phyloP scores from a whole-genome alignment of 2,329 filamentous ascomycete species.

The Phoma sp. region DNA sequence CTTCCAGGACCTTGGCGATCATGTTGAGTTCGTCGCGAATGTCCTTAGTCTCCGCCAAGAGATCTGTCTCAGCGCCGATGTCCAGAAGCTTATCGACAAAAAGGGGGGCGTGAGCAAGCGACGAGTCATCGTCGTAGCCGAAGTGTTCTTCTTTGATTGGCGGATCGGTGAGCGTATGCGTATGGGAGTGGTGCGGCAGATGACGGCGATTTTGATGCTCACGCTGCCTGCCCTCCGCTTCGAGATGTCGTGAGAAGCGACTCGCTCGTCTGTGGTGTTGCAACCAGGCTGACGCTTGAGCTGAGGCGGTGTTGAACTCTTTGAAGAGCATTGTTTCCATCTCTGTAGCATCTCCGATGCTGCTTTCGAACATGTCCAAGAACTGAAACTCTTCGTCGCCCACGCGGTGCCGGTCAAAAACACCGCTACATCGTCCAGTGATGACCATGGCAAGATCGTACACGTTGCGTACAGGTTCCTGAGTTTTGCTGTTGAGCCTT shows the following conservation, averaged over 20 bases:
- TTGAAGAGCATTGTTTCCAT: conserved; percentile 64
- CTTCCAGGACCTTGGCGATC: conserved; percentile 60
- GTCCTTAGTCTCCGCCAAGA: conserved; percentile 70
- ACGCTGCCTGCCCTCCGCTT: conserved; percentile 42
- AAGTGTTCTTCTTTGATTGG: conserved; percentile 37
- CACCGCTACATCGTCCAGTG: conserved; percentile 64
- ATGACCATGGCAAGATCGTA: conserved; percentile 70
- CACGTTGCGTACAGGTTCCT: conserved; percentile 64
- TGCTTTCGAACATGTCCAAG: conserved; percentile 71
- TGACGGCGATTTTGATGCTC: conserved; percentile 41
- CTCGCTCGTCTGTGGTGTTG: conserved; percentile 56
- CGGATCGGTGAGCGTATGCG: conserved; percentile 32
- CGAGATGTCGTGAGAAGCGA: conserved; percentile 45
- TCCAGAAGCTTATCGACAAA: conserved; percentile 65
- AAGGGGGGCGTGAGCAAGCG: conserved; percentile 43
- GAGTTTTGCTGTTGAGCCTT: conserved; percentile 69
- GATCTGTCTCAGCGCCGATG: conserved; percentile 65
- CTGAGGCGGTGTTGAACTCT: conserved; percentile 66
- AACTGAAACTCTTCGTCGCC: conserved; percentile 68
- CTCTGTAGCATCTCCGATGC: conserved; percentile 60
- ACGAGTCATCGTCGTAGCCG: conserved; percentile 36
- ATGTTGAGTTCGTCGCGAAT: conserved; percentile 72
- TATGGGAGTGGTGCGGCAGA: conserved; percentile 36
- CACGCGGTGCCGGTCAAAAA: conserved; percentile 65
- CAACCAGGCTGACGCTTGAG: conserved; percentile 62